phyloP scores from a whole-genome alignment of 2,329 filamentous ascomycete genomes.

The Penicillium aurantiogriseum region DNA sequence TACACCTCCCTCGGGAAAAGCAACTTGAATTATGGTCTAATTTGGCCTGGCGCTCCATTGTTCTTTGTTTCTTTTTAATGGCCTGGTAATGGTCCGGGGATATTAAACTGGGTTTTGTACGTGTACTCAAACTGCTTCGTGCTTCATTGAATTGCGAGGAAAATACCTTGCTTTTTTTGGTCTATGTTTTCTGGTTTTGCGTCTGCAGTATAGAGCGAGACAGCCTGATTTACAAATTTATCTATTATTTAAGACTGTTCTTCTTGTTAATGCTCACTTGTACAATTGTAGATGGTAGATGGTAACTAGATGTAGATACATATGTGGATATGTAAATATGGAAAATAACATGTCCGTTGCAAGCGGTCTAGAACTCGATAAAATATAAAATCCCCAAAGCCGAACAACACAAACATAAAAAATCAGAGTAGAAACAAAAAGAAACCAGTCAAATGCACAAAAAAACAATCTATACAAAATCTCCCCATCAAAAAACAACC shows the following conservation, averaged over 20 bases:
- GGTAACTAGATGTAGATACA: no score
- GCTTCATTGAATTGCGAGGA: background rate
- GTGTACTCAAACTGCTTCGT: constrained; percentile 4
- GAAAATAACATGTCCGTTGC: background rate
- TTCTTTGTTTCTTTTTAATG: background rate
- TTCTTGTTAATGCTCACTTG: background rate
- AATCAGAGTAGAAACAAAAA: background rate
- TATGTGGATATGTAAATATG: background rate
- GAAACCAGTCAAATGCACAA: background rate
- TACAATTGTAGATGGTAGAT: background rate
- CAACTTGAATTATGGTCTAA: constrained; percentile 2
- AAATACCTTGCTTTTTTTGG: background rate
- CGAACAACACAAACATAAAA: background rate
- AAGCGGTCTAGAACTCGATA: no score
- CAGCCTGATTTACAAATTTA: background rate
- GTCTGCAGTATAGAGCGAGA: constrained; percentile 3
- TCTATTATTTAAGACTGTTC: background rate
- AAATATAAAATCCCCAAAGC: background rate
- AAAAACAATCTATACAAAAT: background rate
- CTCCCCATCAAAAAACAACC: background rate
- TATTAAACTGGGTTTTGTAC: background rate
- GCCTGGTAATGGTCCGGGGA: background rate
- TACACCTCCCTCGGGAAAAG: background rate
- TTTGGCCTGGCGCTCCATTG: constrained; percentile 2
- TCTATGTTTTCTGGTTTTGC: background rate